Conservation (phyloP, 2,329 filamentous ascomycete species). For the Davidsoniella neocaledoniae region DNA sequence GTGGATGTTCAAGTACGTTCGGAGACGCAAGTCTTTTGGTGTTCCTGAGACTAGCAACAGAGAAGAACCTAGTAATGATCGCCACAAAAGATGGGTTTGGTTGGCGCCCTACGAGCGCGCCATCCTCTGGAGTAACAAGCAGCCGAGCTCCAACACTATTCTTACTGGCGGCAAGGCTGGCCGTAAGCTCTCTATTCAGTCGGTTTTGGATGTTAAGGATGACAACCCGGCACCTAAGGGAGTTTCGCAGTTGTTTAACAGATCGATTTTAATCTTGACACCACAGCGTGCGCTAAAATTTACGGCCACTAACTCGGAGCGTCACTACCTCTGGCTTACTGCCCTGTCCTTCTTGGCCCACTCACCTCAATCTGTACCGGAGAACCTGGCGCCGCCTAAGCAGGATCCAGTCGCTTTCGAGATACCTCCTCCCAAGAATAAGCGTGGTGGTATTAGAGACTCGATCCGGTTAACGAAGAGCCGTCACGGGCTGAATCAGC, state of each 20-base stretch:
- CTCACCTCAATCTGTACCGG: constrained; percentile 64
- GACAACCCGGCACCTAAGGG: constrained; percentile 73
- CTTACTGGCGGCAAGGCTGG: constrained; percentile 77
- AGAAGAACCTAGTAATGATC: constrained; percentile 56
- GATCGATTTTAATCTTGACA: constrained; percentile 88
- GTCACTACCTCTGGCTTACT: constrained; percentile 90
- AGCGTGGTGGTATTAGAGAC: constrained; percentile 53
- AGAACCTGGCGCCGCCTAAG: constrained; percentile 43
- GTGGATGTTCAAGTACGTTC: constrained; percentile 87
- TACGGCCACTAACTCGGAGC: constrained; percentile 64
- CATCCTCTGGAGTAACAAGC: constrained; percentile 97
- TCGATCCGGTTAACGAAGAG: constrained; percentile 81
- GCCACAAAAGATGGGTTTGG: constrained; percentile 98
- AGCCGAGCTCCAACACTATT: constrained; percentile 73
- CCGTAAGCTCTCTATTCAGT: constrained; percentile 88
- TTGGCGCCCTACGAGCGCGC: constrained; percentile 89
- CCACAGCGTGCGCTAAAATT: constrained; percentile 91
- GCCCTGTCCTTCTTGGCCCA: constrained; percentile 89
- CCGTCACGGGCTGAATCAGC: constrained; percentile 15
- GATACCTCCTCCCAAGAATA: constrained; percentile 28
- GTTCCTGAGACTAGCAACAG: constrained; percentile 49
- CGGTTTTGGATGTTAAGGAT: constrained; percentile 91
- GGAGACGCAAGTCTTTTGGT: constrained; percentile 79
- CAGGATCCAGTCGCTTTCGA: constrained; percentile 33
- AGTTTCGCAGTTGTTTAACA: constrained; percentile 53